phyloP scores from a whole-genome alignment of 306 rosid genomes.

The Rubus idaeus region DNA sequence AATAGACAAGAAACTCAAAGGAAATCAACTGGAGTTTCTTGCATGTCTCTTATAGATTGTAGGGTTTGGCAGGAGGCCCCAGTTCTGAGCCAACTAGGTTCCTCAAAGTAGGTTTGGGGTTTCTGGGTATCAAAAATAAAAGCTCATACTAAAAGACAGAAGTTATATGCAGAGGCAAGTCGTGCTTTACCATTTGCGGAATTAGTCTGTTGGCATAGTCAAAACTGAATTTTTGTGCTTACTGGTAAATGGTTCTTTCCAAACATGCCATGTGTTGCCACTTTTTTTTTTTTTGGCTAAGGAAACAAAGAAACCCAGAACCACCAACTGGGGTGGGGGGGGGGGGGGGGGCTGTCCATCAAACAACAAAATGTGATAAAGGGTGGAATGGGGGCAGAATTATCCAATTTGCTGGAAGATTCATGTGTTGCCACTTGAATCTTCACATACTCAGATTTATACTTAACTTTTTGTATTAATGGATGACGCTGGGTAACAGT shows the following conservation, averaged over 20 bases:
- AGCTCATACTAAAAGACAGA: not conserved
- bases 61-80: not conserved
- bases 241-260: not conserved
- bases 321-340: no score
- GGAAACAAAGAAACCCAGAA: no score
- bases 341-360: no score
- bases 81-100: not conserved
- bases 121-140: not conserved
- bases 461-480: not conserved
- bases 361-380: no score
- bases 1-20: not conserved
- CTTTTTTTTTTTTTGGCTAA: no score
- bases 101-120: not conserved
- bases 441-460: conserved; percentile 6
- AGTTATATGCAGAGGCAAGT: not conserved
- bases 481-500: not conserved
- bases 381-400: no score
- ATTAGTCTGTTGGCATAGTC: conserved; percentile 5
- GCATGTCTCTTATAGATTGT: not conserved
- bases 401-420: no score
- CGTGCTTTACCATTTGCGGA: not conserved
- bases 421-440: conserved; percentile 19
- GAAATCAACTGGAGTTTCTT: not conserved
- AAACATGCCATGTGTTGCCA: not conserved
- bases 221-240: not conserved